A percentile compares a stretch with the other conserved stretches of the same genome.
Conservation (phyloP, 225 moss, liverwort and hornwort genomes). For the Thuidium tamariscinum region DNA sequence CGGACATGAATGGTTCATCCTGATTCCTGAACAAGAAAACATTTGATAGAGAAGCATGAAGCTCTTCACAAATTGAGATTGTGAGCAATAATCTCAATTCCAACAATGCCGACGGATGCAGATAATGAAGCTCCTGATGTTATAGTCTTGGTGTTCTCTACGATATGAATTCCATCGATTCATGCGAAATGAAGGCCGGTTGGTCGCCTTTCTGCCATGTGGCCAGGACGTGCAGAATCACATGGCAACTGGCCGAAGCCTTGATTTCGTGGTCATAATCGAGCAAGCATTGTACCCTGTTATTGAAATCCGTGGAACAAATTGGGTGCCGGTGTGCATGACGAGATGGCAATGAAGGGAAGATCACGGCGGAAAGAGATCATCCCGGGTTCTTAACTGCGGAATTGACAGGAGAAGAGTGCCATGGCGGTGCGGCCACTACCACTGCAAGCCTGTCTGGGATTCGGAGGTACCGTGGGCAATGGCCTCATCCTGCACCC, state of each 20-base stretch:
- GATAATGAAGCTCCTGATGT: background rate
- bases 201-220: background rate
- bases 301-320: background rate
- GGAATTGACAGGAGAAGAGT: background rate
- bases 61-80: background rate
- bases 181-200: background rate
- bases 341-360: background rate
- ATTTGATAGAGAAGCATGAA: background rate
- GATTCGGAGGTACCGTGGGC: conserved; percentile 73
- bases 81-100: background rate
- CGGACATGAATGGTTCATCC: background rate
- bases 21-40: background rate
- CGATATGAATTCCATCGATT: background rate
- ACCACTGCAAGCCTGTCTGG: conserved; percentile 88
- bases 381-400: background rate
- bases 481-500: conserved; percentile 65
- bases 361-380: background rate
- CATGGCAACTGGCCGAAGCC: background rate
- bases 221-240: background rate
- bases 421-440: conserved; percentile 68
- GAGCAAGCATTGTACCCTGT: background rate
- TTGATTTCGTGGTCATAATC: background rate
- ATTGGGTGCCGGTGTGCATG: background rate
- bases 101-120: background rate
- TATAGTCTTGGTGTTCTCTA: background rate